A percentile compares a stretch with the other conserved stretches of the same genome.
Evolutionary conservation across 2,329 filamentous ascomycete species (phyloP).

Genomic region (Chaetothyriales sp.): DNA sequence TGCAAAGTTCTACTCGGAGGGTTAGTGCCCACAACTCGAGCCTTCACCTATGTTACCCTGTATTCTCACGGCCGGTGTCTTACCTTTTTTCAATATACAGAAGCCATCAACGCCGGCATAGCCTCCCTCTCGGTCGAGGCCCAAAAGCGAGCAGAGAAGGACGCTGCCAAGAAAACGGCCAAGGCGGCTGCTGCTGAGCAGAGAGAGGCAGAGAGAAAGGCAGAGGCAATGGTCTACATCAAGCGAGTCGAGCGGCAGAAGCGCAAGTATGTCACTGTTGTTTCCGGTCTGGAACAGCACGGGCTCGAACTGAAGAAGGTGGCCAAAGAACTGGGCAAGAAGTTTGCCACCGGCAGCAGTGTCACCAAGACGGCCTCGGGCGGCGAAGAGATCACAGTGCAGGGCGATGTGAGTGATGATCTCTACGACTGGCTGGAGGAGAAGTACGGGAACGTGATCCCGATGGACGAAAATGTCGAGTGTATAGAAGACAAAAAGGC

Average conservation of each 20-base stretch:
- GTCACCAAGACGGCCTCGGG: constrained; percentile 79
- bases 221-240: constrained; percentile 69
- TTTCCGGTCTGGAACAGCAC: constrained; percentile 81
- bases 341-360: constrained; percentile 85
- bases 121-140: constrained; percentile 76
- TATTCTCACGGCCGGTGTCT: constrained; percentile 1
- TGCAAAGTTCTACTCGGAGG: constrained; percentile 67
- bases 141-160: constrained; percentile 87
- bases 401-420: constrained; percentile 92
- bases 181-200: constrained; percentile 80
- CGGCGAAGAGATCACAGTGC: constrained; percentile 92
- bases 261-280: constrained; percentile 86
- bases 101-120: constrained; percentile 69
- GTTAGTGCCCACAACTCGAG: constrained; percentile 32
- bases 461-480: constrained; percentile 79
- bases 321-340: constrained; percentile 94
- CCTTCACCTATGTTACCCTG: background rate
- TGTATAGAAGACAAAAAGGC: constrained; percentile 92
- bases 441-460: constrained; percentile 68
- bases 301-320: constrained; percentile 89
- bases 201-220: constrained; percentile 68
- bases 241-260: constrained; percentile 98
- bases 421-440: constrained; percentile 81
- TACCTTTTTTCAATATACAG: constrained; percentile 27
- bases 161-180: constrained; percentile 89